A percentile compares a stretch with the other conserved stretches of the same genome.
Conservation (phyloP, 2,329 filamentous ascomycete genomes). For the Alternaria viburni region DNA sequence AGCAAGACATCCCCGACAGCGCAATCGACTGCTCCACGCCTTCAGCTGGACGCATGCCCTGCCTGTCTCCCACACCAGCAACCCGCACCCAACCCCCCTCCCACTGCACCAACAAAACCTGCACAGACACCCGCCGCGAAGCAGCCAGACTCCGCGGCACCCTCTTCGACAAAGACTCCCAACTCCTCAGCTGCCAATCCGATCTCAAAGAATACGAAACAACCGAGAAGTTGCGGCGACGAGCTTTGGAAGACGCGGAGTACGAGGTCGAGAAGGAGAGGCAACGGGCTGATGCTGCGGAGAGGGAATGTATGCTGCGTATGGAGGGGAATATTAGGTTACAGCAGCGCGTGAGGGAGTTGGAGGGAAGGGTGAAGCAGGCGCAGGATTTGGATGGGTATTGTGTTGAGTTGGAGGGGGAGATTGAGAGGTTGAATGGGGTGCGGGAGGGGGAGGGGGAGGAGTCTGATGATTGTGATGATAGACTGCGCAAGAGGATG, state of each 20-base stretch:
- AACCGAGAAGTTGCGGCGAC: neutral
- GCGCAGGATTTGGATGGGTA: neutral
- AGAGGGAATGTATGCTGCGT: neutral
- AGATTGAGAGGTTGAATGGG: neutral
- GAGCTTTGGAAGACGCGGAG: neutral
- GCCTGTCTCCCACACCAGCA: neutral
- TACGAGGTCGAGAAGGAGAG: neutral
- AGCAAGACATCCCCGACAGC: neutral
- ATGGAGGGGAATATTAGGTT: neutral
- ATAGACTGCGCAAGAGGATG: neutral
- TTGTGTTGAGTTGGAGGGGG: neutral
- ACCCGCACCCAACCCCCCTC: neutral
- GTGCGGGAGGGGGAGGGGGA: neutral
- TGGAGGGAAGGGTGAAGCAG: neutral
- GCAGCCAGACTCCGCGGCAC: neutral
- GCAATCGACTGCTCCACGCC: neutral
- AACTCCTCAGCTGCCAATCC: neutral
- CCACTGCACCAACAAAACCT: neutral
- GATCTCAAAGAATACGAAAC: neutral
- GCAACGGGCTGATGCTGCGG: neutral
- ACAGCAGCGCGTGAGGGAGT: neutral
- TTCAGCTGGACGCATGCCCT: no score
- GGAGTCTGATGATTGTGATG: neutral
- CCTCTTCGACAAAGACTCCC: slow-evolving; percentile 1
- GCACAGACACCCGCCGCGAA: neutral